Conservation (phyloP, 768 basidiomycete genomes). For the Naganishia randhawae region DNA sequence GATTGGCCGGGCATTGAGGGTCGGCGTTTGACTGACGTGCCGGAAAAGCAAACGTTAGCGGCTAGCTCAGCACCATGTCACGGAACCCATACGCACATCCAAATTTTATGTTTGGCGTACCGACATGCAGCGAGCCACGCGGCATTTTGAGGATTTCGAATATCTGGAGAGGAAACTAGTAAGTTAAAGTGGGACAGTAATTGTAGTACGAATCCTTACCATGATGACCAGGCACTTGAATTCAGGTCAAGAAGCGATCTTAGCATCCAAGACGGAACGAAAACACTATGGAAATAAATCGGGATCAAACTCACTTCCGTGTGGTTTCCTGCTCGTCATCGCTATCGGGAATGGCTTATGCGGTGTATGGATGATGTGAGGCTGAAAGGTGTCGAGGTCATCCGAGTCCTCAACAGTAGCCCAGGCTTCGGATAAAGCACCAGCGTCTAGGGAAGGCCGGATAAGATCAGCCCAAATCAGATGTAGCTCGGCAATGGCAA, state of each 20-base stretch:
- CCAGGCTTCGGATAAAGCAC: slow-evolving; percentile 51
- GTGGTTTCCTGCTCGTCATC: slow-evolving; percentile 63
- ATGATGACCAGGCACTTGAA: slow-evolving; percentile 53
- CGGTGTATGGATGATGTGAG: slow-evolving; percentile 61
- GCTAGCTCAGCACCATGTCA: background rate
- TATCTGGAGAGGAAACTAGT: slow-evolving; percentile 40
- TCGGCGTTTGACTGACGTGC: slow-evolving; percentile 61
- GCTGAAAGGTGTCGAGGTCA: slow-evolving; percentile 58
- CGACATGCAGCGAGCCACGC: slow-evolving; percentile 66
- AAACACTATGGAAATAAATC: slow-evolving; percentile 13
- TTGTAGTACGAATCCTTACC: slow-evolving; percentile 3
- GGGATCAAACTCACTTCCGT: slow-evolving; percentile 55
- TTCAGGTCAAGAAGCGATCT: background rate
- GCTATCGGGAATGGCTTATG: slow-evolving; percentile 64
- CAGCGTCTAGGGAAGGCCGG: slow-evolving; percentile 39
- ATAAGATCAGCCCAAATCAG: background rate
- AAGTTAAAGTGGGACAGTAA: background rate
- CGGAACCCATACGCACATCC: slow-evolving; percentile 56
- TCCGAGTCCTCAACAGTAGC: slow-evolving; percentile 53
- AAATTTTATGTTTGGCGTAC: slow-evolving; percentile 62
- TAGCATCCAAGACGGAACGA: background rate
- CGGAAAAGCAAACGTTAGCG: slow-evolving; percentile 4
- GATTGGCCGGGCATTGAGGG: slow-evolving; percentile 65
- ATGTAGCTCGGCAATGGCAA: background rate
- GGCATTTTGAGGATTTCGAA: slow-evolving; percentile 61